Conservation (phyloP, 768 basidiomycete genomes). For the Russula lepida region DNA sequence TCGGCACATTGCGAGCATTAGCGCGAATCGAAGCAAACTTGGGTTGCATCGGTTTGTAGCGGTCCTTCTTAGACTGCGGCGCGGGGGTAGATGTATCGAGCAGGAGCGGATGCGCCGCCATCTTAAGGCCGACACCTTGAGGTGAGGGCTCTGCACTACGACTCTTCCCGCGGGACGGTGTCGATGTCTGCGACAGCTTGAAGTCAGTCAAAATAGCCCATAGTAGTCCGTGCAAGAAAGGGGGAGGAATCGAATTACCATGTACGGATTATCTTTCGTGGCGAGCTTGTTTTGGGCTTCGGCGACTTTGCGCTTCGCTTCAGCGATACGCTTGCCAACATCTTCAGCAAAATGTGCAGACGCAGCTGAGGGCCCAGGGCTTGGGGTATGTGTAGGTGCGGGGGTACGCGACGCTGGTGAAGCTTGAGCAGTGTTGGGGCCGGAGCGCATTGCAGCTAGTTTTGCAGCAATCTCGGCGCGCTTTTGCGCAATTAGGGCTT, state of each 20-base stretch:
- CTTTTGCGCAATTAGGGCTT: slow-evolving; percentile 73
- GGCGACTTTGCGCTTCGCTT: slow-evolving; percentile 78
- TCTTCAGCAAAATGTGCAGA: slow-evolving; percentile 42
- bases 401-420: slow-evolving; percentile 27
- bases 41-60: slow-evolving; percentile 98
- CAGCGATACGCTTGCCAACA: slow-evolving; percentile 63
- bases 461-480: slow-evolving; percentile 81
- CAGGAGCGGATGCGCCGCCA: slow-evolving; percentile 83
- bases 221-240: background rate
- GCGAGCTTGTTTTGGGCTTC: slow-evolving; percentile 72
- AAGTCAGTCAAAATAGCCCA: background rate
- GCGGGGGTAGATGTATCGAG: slow-evolving; percentile 54
- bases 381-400: slow-evolving; percentile 22
- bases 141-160: slow-evolving; percentile 53
- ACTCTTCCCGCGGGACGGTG: slow-evolving; percentile 48
- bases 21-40: slow-evolving; percentile 97
- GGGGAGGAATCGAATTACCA: slow-evolving; percentile 40
- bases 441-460: slow-evolving; percentile 46
- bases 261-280: slow-evolving; percentile 79
- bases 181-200: slow-evolving; percentile 36
- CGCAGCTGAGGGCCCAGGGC: slow-evolving; percentile 23
- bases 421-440: slow-evolving; percentile 13
- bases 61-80: slow-evolving; percentile 75
- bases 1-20: slow-evolving; percentile 68
- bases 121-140: slow-evolving; percentile 77